Evolutionary conservation across 345 rosid species (phyloP).

Genomic region (Syzygium oleosum): DNA sequence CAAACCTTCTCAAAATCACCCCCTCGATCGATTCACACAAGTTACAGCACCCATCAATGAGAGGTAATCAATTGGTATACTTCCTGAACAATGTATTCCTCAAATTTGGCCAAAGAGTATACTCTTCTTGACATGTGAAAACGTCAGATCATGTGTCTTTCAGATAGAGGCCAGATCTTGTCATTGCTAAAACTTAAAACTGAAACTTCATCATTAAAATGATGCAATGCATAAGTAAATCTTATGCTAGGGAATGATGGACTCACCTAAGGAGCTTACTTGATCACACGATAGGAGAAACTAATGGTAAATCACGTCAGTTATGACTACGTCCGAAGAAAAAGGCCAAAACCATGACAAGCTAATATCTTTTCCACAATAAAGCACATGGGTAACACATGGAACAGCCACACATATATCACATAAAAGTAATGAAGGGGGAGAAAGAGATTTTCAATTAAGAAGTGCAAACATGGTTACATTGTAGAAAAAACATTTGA

Average conservation of each 20-base stretch:
- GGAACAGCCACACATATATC: neutral
- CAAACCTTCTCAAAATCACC: neutral
- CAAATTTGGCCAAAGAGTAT: neutral
- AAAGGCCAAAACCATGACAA: neutral
- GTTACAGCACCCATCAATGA: neutral
- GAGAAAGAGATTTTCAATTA: neutral
- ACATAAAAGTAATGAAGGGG: conserved; percentile 1
- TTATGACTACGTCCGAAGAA: neutral
- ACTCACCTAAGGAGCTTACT: neutral
- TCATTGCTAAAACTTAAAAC: neutral
- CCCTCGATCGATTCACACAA: neutral
- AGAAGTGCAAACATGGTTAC: neutral
- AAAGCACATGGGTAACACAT: neutral
- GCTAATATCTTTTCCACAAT: neutral
- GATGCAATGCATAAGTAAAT: neutral
- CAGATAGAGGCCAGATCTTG: neutral
- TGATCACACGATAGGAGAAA: neutral
- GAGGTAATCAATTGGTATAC: neutral
- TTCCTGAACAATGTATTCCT: neutral
- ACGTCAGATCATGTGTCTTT: neutral
- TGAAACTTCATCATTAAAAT: neutral
- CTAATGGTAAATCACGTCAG: neutral
- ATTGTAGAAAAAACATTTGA: neutral
- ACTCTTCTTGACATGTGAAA: neutral
- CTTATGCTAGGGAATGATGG: neutral